Percentiles rank a stretch among this genome's conserved stretches.
These are phyloP conservation scores for Mycena epipterygia DNA, from an alignment of 768 basidiomycete genomes.

Conservation along the genomic window DNA sequence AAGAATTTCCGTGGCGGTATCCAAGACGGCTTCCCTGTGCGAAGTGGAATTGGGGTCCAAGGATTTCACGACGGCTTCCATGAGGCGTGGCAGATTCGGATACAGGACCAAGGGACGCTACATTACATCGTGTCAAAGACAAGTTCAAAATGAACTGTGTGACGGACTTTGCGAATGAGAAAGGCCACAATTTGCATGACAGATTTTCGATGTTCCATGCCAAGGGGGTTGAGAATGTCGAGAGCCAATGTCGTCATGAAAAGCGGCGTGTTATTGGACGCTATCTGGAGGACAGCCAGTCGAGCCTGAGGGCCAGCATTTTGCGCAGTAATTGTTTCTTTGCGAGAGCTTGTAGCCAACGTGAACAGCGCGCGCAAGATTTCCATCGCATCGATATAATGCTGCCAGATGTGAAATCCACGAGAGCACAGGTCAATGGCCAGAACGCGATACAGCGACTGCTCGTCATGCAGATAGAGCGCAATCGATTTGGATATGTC, in stretches of 20 bases:
- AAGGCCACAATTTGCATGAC: slow-evolving; percentile 96
- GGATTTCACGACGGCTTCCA: slow-evolving; percentile 97
- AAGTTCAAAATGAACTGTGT: neutral
- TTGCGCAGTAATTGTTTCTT: slow-evolving; percentile 77
- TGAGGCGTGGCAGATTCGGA: slow-evolving; percentile 84
- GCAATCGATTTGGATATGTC: slow-evolving; percentile 89
- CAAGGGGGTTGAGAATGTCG: slow-evolving; percentile 86
- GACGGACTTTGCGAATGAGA: slow-evolving; percentile 85
- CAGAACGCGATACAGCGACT: slow-evolving; percentile 73
- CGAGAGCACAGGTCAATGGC: slow-evolving; percentile 92
- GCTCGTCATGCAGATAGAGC: slow-evolving; percentile 81
- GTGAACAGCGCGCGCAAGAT: slow-evolving; percentile 88
- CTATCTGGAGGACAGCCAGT: slow-evolving; percentile 87
- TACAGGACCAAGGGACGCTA: slow-evolving; percentile 90
- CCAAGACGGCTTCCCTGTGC: slow-evolving; percentile 86
- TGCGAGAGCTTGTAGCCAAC: slow-evolving; percentile 79
- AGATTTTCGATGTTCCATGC: slow-evolving; percentile 83
- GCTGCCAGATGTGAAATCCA: slow-evolving; percentile 95
- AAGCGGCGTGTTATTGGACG: slow-evolving; percentile 83
- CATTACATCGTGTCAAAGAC: neutral
- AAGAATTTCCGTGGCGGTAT: slow-evolving; percentile 94
- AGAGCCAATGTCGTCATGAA: slow-evolving; percentile 96
- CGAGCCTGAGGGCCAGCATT: slow-evolving; percentile 86
- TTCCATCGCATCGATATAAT: slow-evolving; percentile 91
- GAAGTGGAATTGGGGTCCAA: slow-evolving; percentile 89